Percentiles rank a stretch among this genome's conserved stretches.
phyloP scores from a whole-genome alignment of 306 rosid genomes.

The Glycine tomentella region DNA sequence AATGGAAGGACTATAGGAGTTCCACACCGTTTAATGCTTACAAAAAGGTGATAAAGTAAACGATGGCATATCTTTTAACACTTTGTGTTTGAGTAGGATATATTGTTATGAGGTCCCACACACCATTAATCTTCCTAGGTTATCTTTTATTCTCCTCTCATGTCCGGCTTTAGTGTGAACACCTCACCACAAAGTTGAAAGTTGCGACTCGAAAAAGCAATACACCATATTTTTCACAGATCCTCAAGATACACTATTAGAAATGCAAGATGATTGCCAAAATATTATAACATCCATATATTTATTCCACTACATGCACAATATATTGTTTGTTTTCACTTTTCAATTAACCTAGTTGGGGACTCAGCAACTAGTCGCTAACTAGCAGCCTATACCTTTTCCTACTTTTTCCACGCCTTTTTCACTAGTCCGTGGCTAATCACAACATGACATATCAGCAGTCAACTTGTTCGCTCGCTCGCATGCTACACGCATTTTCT shows the following conservation, averaged over 20 bases:
- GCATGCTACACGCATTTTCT: neutral
- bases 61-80: constrained; percentile 46
- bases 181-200: constrained; percentile 44
- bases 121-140: constrained; percentile 53
- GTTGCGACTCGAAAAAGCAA: constrained; percentile 52
- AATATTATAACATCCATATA: constrained; percentile 2
- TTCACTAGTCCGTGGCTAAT: constrained; percentile 7
- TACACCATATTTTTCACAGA: constrained; percentile 42
- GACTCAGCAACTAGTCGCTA: constrained; percentile 27
- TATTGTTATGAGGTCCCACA: constrained; percentile 47
- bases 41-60: neutral
- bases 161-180: constrained; percentile 42
- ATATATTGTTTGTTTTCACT: constrained; percentile 21
- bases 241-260: constrained; percentile 19
- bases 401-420: constrained; percentile 18
- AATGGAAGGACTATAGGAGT: constrained; percentile 46
- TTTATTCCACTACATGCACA: neutral
- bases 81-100: constrained; percentile 35
- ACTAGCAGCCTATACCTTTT: constrained; percentile 47
- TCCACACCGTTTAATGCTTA: constrained; percentile 36
- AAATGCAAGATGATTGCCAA: constrained; percentile 42
- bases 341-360: constrained; percentile 27
- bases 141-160: constrained; percentile 42
- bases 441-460: constrained; percentile 37
- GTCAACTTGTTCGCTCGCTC: constrained; percentile 28